Evolutionary conservation across 2,329 filamentous ascomycete genomes (phyloP).

Genomic region (Pleoardoris graminearum): DNA sequence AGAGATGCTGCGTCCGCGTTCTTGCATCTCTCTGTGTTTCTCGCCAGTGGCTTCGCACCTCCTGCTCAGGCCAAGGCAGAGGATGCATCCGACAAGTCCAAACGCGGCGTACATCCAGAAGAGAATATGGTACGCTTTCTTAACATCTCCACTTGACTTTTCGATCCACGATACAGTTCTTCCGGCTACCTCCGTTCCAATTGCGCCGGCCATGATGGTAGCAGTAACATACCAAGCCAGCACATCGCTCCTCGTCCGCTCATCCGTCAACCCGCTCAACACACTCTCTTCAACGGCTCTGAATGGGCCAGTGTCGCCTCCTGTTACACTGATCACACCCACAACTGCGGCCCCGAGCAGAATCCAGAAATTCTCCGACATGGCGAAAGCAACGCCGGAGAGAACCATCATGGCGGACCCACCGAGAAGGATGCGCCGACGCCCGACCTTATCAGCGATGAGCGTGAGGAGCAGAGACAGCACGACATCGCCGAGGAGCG

Average conservation of each 20-base stretch:
- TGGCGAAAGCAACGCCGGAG: constrained; percentile 41
- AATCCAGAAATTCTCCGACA: constrained; percentile 44
- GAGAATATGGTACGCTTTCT: constrained; percentile 46
- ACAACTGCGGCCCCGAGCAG: constrained; percentile 43
- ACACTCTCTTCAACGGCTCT: constrained; percentile 43
- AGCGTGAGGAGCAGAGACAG: constrained; percentile 44
- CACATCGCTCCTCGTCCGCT: constrained; percentile 42
- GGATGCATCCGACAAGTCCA: constrained; percentile 44
- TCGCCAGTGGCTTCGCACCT: constrained; percentile 47
- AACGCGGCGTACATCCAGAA: constrained; percentile 51
- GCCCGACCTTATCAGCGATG: constrained; percentile 44
- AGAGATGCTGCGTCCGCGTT: constrained; percentile 18
- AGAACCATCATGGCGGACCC: constrained; percentile 44
- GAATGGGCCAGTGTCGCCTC: constrained; percentile 42
- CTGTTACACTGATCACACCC: constrained; percentile 45
- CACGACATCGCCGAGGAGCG: constrained; percentile 45
- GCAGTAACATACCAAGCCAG: constrained; percentile 46
- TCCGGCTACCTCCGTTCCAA: constrained; percentile 44
- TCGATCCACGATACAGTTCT: constrained; percentile 47
- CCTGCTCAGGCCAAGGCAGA: constrained; percentile 46
- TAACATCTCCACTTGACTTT: constrained; percentile 41
- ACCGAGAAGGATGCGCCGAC: constrained; percentile 40
- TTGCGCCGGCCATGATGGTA: constrained; percentile 41
- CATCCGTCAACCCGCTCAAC: constrained; percentile 42
- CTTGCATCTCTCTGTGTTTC: constrained; percentile 31